Evolutionary conservation across 2,329 filamentous ascomycete species (phyloP), one percentile per base, ranked within the genome.

Genomic region (Fusarium sp.): DNA sequence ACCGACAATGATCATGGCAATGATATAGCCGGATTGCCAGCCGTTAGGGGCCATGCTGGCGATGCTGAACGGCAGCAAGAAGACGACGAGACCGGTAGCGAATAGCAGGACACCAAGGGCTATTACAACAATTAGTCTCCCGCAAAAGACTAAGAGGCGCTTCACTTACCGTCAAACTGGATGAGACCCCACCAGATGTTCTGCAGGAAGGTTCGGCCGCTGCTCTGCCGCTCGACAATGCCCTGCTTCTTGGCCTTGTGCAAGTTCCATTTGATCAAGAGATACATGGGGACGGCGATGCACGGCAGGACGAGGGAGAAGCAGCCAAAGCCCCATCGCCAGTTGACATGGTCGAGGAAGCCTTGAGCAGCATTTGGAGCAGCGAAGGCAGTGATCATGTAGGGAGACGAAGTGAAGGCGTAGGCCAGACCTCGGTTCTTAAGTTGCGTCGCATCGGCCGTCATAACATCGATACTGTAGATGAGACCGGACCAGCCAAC

Each of bases 241-340:
- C 88, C 88, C 8, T 82, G 73, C 57, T 83, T 83, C 74, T 82
- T 82, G 10, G 90, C 90, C 76, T 89, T 89, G 39, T 79, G 79
- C 50, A 88, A 85, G 74, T 90, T 89, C 73, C 82, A 77, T 59
- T 86, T 81, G 69, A 91, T 80, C 8, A 91, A 78, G 18, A 83
- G 72, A 37, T 87, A 86, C 46, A 92, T 81, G 0, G 91, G 91
- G 15, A 88, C 63, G 37, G 87, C 87, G 44, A 90, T 85, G 27
- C 87, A 79, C 1, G 90, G 90, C 7, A 89, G 81, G 66, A 92
- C 85, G 70, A 93, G 90, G 48, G 87, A 84, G 79, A 91, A 93
- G 66, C 85, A 85, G 43, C 89, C 91, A 73, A 89, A 92, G 28
- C 73, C 74, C 73, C 74, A 75, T 51, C 71, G 60, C 73, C 74